phyloP scores from a whole-genome alignment of 768 basidiomycete species.

The Russula earlei region DNA sequence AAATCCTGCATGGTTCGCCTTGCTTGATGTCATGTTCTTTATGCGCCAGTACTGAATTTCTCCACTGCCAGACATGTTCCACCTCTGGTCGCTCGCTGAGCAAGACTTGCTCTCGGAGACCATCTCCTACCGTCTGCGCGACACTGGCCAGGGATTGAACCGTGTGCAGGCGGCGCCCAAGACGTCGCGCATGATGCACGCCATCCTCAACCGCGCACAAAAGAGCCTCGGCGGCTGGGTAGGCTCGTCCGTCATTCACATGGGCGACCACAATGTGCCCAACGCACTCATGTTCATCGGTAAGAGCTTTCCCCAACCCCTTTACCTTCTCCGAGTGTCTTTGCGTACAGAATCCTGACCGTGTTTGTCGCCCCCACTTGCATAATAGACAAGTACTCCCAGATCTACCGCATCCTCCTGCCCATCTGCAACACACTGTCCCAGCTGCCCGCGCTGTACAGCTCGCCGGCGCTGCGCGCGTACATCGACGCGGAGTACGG shows the following conservation, averaged over 20 bases:
- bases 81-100: conserved; percentile 73
- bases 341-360: too few relatives aligned
- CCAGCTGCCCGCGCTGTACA: conserved; percentile 56
- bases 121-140: conserved; percentile 68
- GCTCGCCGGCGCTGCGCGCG: conserved; percentile 59
- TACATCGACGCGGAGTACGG: conserved; percentile 83
- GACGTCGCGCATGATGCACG: conserved; percentile 86
- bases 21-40: not conserved
- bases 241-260: conserved; percentile 80
- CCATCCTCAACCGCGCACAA: conserved; percentile 76
- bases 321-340: too few relatives aligned
- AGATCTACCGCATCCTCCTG: conserved; percentile 82
- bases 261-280: conserved; percentile 81
- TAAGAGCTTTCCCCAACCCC: conserved; percentile 16
- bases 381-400: conserved; percentile 69
- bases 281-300: conserved; percentile 83
- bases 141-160: conserved; percentile 87
- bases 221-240: conserved; percentile 75
- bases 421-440: conserved; percentile 77
- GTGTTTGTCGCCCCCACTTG: not conserved
- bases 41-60: too few relatives aligned
- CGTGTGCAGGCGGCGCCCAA: conserved; percentile 81
- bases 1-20: conserved; percentile 66
- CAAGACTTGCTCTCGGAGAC: conserved; percentile 73
- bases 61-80: conserved; percentile 70